Base-by-base conservation (phyloP, 257 asterid genomes). In the Thymus mandschuricus region DNA sequence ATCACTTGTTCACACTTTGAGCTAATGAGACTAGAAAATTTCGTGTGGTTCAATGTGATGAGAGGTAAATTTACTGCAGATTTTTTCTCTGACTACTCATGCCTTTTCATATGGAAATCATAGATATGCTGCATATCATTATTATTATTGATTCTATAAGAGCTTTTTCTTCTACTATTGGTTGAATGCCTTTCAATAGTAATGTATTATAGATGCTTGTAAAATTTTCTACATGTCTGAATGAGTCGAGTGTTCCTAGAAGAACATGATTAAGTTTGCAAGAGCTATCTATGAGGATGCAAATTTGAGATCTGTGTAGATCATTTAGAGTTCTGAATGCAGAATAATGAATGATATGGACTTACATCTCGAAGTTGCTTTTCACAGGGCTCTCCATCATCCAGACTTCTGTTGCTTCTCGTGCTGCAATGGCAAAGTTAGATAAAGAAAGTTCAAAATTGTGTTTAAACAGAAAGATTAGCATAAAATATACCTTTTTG, bases 351-450 rank as follows among this genome's bases (percentile, higher is more conserved):
- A 72, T 12, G 43, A 13, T n/a, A 49, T 59, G 45, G 55, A 77
- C 96, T 84, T 81, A 92, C 98, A 62, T 82, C 80, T 80, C 76
- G 86, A 72, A 84, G 87, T 71, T 79, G 82, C 58, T 57, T 80
- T 81, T 69, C 84, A 45, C 69, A 46, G 59, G 79, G 78, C 59
- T 55, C 54, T 58, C 70, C 80, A 68, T 76, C 77, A 45, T 75
- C 80, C 43, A 69, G 64, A 72, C 38, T 74, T 79, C 71, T 84
- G 72, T 69, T 75, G 64, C 74, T 69, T 55, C 71, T 35, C 63
- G 55, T 71, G 78, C 92, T 86, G 91, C 84, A 78, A 76, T 48
- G 33, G 69, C 9, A 35, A 45, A 59, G 75, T 83, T 48, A 80
- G 80, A 59, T 62, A 65, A 33, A 60, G 50, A 71, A 65, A 51